Base-by-base conservation (phyloP, 352 stramenopile genomes). In the Pythium diclinum region DNA sequence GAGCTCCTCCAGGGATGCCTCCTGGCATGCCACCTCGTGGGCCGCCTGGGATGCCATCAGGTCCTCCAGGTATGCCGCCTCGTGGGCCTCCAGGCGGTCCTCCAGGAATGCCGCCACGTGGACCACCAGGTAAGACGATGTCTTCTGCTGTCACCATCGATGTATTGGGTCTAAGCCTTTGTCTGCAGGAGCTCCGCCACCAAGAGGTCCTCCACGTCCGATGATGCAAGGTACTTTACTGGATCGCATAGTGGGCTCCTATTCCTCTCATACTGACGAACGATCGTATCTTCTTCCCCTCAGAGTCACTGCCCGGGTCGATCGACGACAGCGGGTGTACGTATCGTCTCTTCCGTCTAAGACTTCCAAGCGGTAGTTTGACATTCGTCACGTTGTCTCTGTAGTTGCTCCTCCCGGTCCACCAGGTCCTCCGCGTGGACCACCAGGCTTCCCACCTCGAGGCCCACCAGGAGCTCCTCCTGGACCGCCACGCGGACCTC, bases 351-450 rank as follows among this genome's bases (percentile, higher is more conserved):
- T 25, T 28, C 11, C 17, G 14, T 57, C 13, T 11, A 8, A 30
- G 14, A 3, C 11, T 54, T 3, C 2, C 25, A 28, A 28, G 23
- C 9, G 11, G 47, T 30, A 54, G 14, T 10, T 7, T n/a, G 19
- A 23, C 46, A 56, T 13, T 36, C 17, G 8, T 56, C 6, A 38
- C 32, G 28, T 6, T 56, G 32, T 73, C 58, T 61, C 65, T 59
- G 53, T 60, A 49, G 61, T 52, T 33, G 57, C 48, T 16, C 71
- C 62, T 38, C 47, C 68, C 44, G 63, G 46, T 13, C 63, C 65
- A 14, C 55, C 72, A 23, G 63, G 64, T 19, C 66, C 69, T 28
- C 75, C 76, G 55, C 76, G 69, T 42, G 76, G 70, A 11, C 72
- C 75, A 5, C 63, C 72, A 49, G 74, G 71, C 0, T 61, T 71